Conservation (phyloP, 371 early-diverging fungal genomes). For the Gilbertella persicaria region DNA sequence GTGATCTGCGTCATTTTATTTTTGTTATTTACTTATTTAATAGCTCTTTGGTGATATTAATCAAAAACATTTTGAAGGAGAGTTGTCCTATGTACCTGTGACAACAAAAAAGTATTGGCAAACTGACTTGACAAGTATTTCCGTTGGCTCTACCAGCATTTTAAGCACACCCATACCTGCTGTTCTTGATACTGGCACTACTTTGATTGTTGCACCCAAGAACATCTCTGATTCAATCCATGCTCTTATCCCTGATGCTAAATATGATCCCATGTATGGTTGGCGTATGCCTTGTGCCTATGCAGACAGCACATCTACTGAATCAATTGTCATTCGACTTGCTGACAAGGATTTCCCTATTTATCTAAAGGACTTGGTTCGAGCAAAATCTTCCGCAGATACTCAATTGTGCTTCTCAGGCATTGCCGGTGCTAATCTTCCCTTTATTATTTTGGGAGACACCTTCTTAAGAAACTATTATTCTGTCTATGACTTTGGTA, state of each 20-base stretch:
- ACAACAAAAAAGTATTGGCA: conserved; percentile 54
- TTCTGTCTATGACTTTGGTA: conserved; percentile 41
- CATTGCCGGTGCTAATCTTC: conserved; percentile 31
- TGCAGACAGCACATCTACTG: conserved; percentile 6
- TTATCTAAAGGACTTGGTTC: conserved; percentile 20
- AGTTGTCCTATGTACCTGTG: conserved; percentile 42
- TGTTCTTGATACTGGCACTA: conserved; percentile 56
- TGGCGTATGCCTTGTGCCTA: conserved; percentile 52
- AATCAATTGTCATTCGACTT: conserved; percentile 21
- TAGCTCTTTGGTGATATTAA: conserved; percentile 45
- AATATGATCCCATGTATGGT: conserved; percentile 34
- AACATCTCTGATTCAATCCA: conserved; percentile 43
- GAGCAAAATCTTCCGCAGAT: conserved; percentile 25
- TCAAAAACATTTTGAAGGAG: conserved; percentile 40
- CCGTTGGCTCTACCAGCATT: conserved; percentile 30
- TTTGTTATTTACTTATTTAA: not conserved
- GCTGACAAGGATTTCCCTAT: conserved; percentile 28
- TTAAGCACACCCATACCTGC: conserved; percentile 23
- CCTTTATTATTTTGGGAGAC: conserved; percentile 37
- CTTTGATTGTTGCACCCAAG: conserved; percentile 36
- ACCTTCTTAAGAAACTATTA: conserved; percentile 39
- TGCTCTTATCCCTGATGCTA: conserved; percentile 44
- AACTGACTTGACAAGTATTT: conserved; percentile 41
- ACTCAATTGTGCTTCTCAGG: conserved; percentile 37
- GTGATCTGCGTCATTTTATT: not conserved